Evolutionary conservation across 148 eudicot species (phyloP).

Genomic region (Polygonum aviculare): DNA sequence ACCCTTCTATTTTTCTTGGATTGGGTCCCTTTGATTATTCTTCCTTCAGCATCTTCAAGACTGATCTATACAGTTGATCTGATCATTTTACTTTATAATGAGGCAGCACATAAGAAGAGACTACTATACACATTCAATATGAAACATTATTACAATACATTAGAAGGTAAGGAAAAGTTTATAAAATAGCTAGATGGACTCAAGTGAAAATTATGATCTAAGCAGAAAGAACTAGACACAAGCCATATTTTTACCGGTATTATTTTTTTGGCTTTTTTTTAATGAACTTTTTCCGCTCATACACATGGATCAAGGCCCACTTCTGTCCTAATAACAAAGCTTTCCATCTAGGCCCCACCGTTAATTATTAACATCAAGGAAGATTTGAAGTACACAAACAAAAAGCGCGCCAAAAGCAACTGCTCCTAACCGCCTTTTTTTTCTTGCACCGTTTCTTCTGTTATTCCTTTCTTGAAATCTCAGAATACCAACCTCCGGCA

Average conservation of each 20-base stretch:
- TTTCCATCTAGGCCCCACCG: slow-evolving; percentile 1
- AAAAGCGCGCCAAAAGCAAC: slow-evolving; percentile 10
- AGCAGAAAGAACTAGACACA: too few relatives aligned
- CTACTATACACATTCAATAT: too few relatives aligned
- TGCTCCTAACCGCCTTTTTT: not conserved
- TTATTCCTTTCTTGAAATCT: not conserved
- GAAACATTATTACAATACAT: too few relatives aligned
- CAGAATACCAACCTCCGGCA: slow-evolving; percentile 67
- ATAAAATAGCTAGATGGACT: too few relatives aligned
- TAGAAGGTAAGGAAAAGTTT: too few relatives aligned
- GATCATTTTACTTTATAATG: too few relatives aligned
- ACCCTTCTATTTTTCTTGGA: not conserved
- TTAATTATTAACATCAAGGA: not conserved
- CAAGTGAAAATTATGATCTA: not conserved
- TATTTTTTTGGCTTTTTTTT: not conserved
- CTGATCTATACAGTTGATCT: too few relatives aligned
- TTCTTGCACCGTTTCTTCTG: not conserved
- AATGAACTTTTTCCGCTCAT: not conserved
- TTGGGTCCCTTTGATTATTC: not conserved
- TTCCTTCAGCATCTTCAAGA: not conserved
- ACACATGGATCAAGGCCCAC: not conserved
- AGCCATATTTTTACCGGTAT: not conserved
- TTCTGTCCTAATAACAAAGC: not conserved
- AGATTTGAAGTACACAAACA: not conserved
- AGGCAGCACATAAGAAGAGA: too few relatives aligned